Base-by-base conservation (phyloP, 495 filamentous ascomycete species). In the Podospora anserina region DNA sequence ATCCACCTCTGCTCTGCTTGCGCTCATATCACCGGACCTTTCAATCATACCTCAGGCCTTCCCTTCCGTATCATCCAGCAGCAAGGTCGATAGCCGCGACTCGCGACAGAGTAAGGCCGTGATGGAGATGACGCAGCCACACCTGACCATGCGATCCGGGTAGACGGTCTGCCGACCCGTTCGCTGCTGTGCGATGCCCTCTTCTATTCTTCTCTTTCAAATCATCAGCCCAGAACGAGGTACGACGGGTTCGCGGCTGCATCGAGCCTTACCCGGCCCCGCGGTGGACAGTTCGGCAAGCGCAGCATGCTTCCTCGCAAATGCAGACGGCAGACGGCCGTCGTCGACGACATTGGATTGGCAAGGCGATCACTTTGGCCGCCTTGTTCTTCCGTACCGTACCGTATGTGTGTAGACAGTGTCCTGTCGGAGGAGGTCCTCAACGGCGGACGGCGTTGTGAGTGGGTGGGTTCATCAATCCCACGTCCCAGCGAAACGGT, bases 131-230 rank as follows among this genome's bases (percentile, higher is more conserved):
- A 64, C 30, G 60, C 65, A 61, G 20, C 32, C 16, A 28, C 61
- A 26, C 49, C 32, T 60, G 20, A 3, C 15, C 20, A 44, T 39
- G 16, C 59, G n/a, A 49, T 20, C 27, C 54, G 65, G 55, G 64
- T 68, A 69, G 72, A 70, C 74, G 72, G 70, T 71, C 70, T 74
- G 66, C 73, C 68, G 63, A 68, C 69, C 69, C 71, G 72, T 66
- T 44, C 60, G 49, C 71, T 75, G 71, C 54, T 65, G 73, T 75
- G 68, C 66, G 30, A 72, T 64, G 49, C 53, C 59, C 20, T 61
- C 56, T 55, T 63, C 62, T 66, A 44, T 57, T 20, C 65, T 63
- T 60, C 56, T 63, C 28, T 65, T n/a, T 39, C 67, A 55, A 62
- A 49, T 58, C 30, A 27, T 27, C 53, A 18, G 28, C 64, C 49